Evolutionary conservation across 2,329 filamentous ascomycete genomes (phyloP).

Genomic region (Graphiopsis chlorocephala): DNA sequence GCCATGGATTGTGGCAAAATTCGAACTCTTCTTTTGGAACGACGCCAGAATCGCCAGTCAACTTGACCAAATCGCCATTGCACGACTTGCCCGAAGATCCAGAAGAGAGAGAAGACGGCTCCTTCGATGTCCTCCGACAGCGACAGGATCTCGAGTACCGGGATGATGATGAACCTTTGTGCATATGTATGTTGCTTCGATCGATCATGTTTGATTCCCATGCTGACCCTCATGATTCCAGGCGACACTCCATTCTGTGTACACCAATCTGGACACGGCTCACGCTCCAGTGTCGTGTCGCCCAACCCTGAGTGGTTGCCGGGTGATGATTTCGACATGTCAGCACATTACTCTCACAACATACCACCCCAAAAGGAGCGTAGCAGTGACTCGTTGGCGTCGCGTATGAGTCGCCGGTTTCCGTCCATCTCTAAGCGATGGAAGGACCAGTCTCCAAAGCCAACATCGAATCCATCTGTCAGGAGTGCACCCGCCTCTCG

Average conservation of each 20-base stretch:
- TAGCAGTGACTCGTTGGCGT: constrained; percentile 22
- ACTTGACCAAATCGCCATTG: constrained; percentile 62
- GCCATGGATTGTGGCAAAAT: constrained; percentile 66
- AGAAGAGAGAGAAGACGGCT: constrained; percentile 63
- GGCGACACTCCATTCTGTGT: constrained; percentile 60
- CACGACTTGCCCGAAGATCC: constrained; percentile 85
- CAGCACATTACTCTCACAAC: constrained; percentile 49
- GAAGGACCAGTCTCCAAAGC: constrained; percentile 42
- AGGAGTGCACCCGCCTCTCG: constrained; percentile 36
- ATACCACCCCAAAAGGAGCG: constrained; percentile 50
- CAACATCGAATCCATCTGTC: constrained; percentile 26
- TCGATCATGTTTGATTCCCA: not conserved
- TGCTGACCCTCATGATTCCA: constrained; percentile 33
- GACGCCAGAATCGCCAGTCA: constrained; percentile 57
- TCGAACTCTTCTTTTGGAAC: constrained; percentile 76
- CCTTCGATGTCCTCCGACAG: constrained; percentile 37
- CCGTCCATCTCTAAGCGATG: constrained; percentile 55
- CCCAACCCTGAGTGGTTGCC: constrained; percentile 30
- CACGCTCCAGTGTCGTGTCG: constrained; percentile 3
- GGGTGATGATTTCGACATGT: constrained; percentile 54
- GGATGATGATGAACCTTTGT: constrained; percentile 54
- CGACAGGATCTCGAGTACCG: not conserved
- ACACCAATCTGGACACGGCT: constrained; percentile 38
- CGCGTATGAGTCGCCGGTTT: constrained; percentile 22
- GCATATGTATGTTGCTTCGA: constrained; percentile 69